These are phyloP conservation scores for Metschnikowia cerradonensis DNA, from an alignment of 805 yeast species.

Conservation along the genomic window DNA sequence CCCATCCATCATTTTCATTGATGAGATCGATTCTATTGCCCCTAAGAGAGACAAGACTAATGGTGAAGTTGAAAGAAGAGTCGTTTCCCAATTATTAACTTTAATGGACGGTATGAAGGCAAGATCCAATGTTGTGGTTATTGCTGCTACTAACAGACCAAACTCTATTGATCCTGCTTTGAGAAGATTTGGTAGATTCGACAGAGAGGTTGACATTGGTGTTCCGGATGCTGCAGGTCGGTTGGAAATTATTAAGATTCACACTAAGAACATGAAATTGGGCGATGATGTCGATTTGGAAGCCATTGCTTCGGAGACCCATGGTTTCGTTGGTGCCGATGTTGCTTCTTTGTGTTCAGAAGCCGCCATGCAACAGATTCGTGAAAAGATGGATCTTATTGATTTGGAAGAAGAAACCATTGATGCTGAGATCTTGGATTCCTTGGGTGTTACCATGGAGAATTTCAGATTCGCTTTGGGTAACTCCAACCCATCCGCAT, in stretches of 20 bases:
- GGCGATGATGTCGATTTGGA: conserved; percentile 94
- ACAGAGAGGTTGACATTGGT: conserved; percentile 83
- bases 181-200: conserved; percentile 82
- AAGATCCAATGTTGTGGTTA: conserved; percentile 95
- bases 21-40: conserved; percentile 97
- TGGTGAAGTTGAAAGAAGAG: conserved; percentile 99
- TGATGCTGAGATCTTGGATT: conserved; percentile 94
- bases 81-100: conserved; percentile 94
- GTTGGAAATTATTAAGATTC: conserved; percentile 92
- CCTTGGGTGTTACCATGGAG: conserved; percentile 97
- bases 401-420: conserved; percentile 95
- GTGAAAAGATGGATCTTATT: conserved; percentile 98
- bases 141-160: conserved; percentile 94
- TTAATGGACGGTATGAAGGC: conserved; percentile 99
- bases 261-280: conserved; percentile 97
- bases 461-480: conserved; percentile 97
- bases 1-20: conserved; percentile 95
- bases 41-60: conserved; percentile 99
- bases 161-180: conserved; percentile 83
- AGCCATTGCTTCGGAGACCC: conserved; percentile 94
- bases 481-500: conserved; percentile 96
- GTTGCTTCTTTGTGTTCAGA: conserved; percentile 98
- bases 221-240: conserved; percentile 98
- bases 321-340: conserved; percentile 99
- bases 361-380: conserved; percentile 99